A percentile compares a stretch with the other conserved stretches of the same genome.
Evolutionary conservation across 169 alveolate genomes (phyloP).

Genomic region (Babesia gibsoni): DNA sequence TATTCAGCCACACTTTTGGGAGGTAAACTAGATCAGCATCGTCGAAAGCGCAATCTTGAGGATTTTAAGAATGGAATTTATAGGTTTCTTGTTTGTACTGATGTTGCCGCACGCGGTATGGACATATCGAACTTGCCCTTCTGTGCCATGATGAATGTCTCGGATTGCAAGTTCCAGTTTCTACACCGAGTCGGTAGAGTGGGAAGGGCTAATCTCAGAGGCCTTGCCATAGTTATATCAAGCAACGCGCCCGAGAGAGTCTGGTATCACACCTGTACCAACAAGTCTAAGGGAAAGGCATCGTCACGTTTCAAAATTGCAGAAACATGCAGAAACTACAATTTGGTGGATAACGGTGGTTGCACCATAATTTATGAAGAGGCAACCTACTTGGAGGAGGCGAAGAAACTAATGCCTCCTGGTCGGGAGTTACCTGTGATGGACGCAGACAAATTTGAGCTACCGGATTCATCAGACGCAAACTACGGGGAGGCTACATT

Average conservation of each 20-base stretch:
- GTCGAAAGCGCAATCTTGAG: constrained; percentile 47
- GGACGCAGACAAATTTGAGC: not conserved
- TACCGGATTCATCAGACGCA: not conserved
- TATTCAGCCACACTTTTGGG: constrained; percentile 56
- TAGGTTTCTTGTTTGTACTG: constrained; percentile 93
- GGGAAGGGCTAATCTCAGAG: constrained; percentile 58
- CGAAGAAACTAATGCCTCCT: constrained; percentile 32
- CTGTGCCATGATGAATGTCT: constrained; percentile 52
- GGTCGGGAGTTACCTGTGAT: not conserved
- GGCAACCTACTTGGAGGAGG: constrained; percentile 46
- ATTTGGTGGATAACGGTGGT: constrained; percentile 55
- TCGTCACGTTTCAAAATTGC: not conserved
- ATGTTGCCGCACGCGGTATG: constrained; percentile 99
- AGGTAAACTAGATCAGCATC: constrained; percentile 55
- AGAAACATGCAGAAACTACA: constrained; percentile 43
- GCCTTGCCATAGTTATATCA: constrained; percentile 58
- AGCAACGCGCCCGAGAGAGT: constrained; percentile 57
- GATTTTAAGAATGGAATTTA: constrained; percentile 61
- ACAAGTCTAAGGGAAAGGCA: constrained; percentile 10
- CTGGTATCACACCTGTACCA: constrained; percentile 64
- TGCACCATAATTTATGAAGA: constrained; percentile 58
- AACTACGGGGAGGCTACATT: constrained; percentile 2
- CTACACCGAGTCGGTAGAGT: constrained; percentile 66
- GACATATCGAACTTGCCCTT: constrained; percentile 90
- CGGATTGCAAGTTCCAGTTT: constrained; percentile 61